Evolutionary conservation across 2,329 filamentous ascomycete species (phyloP), one percentile per base, ranked within the genome.

Genomic region (Talaromyces sp.): DNA sequence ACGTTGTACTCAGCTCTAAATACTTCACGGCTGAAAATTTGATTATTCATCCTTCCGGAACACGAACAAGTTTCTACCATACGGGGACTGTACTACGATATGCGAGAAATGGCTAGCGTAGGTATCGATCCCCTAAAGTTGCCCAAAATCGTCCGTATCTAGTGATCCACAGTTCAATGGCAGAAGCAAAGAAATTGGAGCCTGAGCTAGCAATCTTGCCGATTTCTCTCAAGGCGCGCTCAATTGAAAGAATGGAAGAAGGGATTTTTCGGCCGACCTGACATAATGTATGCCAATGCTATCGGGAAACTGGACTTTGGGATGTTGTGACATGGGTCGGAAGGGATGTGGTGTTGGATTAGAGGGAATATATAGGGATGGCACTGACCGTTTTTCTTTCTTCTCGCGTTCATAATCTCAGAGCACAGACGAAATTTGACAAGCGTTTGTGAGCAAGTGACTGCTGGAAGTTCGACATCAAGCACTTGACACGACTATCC

Each of bases 211-310:
- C 16, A 52, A n/a, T 18, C 28, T 33, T 31, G 18, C 25, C 25
- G 16, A 18, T 52, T 52, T 21, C 48, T 52, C 18, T 33, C 3
- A 52, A 7, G 11, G 18, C 48, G n/a, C 31, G 7, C 16, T 21
- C 5, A 6, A 54, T 21, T 54, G 31, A 31, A 8, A 9, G 11
- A 14, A 3, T 28, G 3, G 9, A 7, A 25, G 16, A 4, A 50
- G 46, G 11, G n/a, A 14, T 7, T 37, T 54, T 54, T 54, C 50
- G 50, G 50, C 50, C 50, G 50, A 54, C 23, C 28, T 54, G 50
- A 21, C 28, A 48, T 25, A 14, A 54, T 54, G 50, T 7, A 1
- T 52, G 16, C 11, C 42, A 23, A 44, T 23, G 18, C 25, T 33
- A 14, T 35, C 48, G 11, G n/a, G n/a, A 1, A 54, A 1, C 18